Percentiles rank a stretch among this genome's conserved stretches.
These are phyloP conservation scores for Microthlaspi erraticum DNA, from an alignment of 345 rosid species.

Conservation along the genomic window DNA sequence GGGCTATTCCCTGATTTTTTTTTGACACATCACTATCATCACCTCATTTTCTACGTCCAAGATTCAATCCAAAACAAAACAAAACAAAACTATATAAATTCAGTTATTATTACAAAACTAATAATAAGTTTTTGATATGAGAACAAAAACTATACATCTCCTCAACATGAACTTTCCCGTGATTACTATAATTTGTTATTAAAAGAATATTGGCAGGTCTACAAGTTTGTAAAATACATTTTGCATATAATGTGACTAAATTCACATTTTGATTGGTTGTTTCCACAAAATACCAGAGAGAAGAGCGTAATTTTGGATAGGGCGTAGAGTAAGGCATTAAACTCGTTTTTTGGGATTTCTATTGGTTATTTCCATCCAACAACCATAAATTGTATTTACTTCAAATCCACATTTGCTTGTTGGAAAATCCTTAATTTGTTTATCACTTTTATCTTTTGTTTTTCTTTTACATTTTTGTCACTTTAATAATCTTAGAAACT, in stretches of 20 bases:
- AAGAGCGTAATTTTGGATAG: neutral
- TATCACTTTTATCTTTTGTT: too few species aligned
- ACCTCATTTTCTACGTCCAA: constrained; percentile 28
- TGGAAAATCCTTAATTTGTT: neutral
- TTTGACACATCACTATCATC: constrained; percentile 30
- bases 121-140: neutral
- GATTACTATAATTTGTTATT: neutral
- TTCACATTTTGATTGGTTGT: neutral
- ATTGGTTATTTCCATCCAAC: constrained; percentile 18
- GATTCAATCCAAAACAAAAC: constrained; percentile 2
- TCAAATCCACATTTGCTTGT: neutral
- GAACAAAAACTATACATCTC: neutral
- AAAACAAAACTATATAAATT: neutral
- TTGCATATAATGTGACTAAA: neutral
- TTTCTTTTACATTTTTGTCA: too few species aligned
- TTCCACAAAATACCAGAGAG: neutral
- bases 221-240: neutral
- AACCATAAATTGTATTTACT: neutral
- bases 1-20: constrained; percentile 34
- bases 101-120: neutral
- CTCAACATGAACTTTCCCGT: neutral
- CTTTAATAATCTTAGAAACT: too few species aligned
- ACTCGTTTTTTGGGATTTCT: constrained; percentile 9
- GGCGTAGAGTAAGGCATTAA: neutral
- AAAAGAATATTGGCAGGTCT: neutral